These are phyloP conservation scores for Alloteropsis angusta DNA, from an alignment of 202 grass and related monocot species.

Conservation along the genomic window DNA sequence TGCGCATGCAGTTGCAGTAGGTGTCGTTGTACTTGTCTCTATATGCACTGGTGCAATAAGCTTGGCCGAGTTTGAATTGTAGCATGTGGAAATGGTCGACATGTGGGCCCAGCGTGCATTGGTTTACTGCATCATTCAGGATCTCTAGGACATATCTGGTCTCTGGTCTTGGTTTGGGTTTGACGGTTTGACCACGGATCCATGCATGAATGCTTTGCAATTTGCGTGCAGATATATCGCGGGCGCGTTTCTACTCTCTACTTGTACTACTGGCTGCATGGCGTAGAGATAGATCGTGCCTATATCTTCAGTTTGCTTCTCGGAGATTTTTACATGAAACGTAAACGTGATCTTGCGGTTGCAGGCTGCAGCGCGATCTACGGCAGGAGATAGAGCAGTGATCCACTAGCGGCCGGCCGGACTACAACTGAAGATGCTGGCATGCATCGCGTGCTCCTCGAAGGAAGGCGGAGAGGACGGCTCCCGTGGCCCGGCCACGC, in stretches of 20 bases:
- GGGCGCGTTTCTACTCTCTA: background rate
- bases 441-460: conserved; percentile 72
- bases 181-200: too few species aligned
- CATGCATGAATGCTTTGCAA: background rate
- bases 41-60: background rate
- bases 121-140: background rate
- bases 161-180: background rate
- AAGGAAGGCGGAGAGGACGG: conserved; percentile 78
- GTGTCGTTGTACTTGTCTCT: background rate
- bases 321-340: background rate
- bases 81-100: background rate
- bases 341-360: background rate
- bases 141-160: background rate
- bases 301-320: background rate
- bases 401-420: background rate
- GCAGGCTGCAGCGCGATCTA: background rate
- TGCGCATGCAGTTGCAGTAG: background rate
- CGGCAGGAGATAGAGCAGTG: background rate
- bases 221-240: background rate
- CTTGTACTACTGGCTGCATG: background rate
- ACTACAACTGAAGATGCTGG: conserved; percentile 41
- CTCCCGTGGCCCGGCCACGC: conserved; percentile 48
- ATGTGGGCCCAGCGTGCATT: background rate
- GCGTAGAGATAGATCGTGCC: too few species aligned
- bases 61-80: background rate